These are phyloP conservation scores for Botrytis medusae DNA, from an alignment of 2,329 filamentous ascomycete genomes.

Conservation along the genomic window DNA sequence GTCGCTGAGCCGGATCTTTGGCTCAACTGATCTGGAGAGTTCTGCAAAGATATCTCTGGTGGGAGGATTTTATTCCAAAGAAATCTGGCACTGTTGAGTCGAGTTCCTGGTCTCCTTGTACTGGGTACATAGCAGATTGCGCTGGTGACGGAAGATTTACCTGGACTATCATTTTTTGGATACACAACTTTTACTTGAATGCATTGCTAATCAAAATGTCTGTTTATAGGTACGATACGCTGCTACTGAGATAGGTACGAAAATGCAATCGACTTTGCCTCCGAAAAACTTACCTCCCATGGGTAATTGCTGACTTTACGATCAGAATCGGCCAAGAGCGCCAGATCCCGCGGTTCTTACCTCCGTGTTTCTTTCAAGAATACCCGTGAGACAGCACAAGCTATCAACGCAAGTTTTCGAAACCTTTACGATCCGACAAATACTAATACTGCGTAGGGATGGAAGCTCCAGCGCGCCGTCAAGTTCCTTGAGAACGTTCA, in stretches of 20 bases:
- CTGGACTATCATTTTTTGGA: not conserved
- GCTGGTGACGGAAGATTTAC: not conserved
- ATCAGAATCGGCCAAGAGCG: constrained; percentile 68
- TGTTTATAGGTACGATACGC: constrained; percentile 83
- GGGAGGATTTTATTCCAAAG: not conserved
- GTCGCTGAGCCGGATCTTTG: not conserved
- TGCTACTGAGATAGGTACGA: constrained; percentile 46
- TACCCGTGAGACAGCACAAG: constrained; percentile 98
- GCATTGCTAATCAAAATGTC: not conserved
- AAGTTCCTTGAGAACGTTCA: constrained; percentile 98
- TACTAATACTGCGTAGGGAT: constrained; percentile 10
- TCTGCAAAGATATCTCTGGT: not conserved
- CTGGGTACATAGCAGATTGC: not conserved
- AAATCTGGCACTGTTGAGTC: not conserved
- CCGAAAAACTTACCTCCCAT: constrained; percentile 67
- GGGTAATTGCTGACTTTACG: not conserved
- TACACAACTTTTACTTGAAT: not conserved
- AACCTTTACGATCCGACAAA: not conserved
- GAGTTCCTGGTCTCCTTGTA: not conserved
- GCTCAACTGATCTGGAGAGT: not conserved
- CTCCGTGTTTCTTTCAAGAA: constrained; percentile 95
- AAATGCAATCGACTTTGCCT: not conserved
- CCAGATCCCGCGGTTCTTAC: constrained; percentile 97
- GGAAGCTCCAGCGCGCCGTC: constrained; percentile 50
- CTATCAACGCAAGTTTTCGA: constrained; percentile 66